These are phyloP conservation scores for Globisporangium ultimum DNA, from an alignment of 352 stramenopile species.

Conservation along the genomic window DNA sequence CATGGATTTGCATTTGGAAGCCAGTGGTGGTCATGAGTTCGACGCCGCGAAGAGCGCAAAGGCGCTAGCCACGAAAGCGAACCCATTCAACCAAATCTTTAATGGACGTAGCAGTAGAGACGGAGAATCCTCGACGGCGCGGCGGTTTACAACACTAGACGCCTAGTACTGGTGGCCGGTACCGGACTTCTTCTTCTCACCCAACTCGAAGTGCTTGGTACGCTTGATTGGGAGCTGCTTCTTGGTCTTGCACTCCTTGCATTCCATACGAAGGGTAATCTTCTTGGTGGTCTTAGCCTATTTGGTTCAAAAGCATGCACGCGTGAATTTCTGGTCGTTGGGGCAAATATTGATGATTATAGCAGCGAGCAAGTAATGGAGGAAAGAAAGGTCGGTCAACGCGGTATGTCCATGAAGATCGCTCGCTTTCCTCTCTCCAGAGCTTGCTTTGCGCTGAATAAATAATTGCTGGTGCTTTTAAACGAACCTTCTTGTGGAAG, in stretches of 20 bases:
- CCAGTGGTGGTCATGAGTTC: conserved; percentile 1
- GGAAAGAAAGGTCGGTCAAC: too few relatives aligned
- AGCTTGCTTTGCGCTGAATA: background rate
- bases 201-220: conserved; percentile 99
- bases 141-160: conserved; percentile 4
- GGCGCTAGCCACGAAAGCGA: background rate
- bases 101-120: conserved; percentile 22
- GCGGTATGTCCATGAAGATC: background rate
- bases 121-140: conserved; percentile 12
- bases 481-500: conserved; percentile 98
- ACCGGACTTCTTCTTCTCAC: conserved; percentile 97
- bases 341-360: too few relatives aligned
- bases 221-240: conserved; percentile 99
- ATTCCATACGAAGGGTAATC: conserved; percentile 98
- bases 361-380: too few relatives aligned
- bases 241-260: conserved; percentile 99
- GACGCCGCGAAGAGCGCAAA: background rate
- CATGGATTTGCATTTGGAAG: background rate
- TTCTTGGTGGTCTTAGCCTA: conserved; percentile 98
- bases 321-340: too few relatives aligned
- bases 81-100: conserved; percentile 16
- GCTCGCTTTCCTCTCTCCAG: background rate
- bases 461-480: background rate
- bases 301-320: conserved; percentile 10
- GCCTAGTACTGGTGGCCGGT: conserved; percentile 97